These are phyloP conservation scores for Platismatia glauca DNA, from an alignment of 495 filamentous ascomycete genomes.

Conservation along the genomic window DNA sequence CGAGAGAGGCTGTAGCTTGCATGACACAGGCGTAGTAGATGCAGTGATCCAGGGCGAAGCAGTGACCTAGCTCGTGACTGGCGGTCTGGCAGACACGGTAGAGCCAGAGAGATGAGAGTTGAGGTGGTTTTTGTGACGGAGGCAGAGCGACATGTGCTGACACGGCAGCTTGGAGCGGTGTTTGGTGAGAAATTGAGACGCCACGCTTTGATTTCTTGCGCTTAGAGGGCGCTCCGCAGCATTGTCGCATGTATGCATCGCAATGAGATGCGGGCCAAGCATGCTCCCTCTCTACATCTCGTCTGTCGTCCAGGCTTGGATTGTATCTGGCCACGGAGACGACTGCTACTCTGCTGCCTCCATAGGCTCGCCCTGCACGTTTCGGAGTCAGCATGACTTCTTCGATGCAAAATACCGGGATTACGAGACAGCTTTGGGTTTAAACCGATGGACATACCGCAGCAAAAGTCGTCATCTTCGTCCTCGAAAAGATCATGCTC, in stretches of 20 bases:
- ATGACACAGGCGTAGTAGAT: constrained; percentile 62
- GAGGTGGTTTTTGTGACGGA: constrained; percentile 8
- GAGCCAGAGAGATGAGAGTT: constrained; percentile 43
- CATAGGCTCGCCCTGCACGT: constrained; percentile 43
- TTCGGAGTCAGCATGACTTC: not conserved
- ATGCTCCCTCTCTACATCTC: constrained; percentile 41
- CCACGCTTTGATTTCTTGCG: not conserved
- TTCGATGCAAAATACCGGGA: not conserved
- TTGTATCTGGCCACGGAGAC: constrained; percentile 54
- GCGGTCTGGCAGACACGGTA: constrained; percentile 48
- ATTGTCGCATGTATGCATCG: constrained; percentile 36
- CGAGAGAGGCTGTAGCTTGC: constrained; percentile 52
- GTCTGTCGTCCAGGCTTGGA: constrained; percentile 39
- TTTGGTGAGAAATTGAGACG: not conserved
- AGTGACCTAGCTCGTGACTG: constrained; percentile 58
- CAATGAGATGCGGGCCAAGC: constrained; percentile 60
- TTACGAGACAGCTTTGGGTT: not conserved
- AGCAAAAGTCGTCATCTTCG: constrained; percentile 58
- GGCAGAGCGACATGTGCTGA: constrained; percentile 17
- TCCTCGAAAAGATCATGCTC: constrained; percentile 59
- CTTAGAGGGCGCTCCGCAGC: not conserved
- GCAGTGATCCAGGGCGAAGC: constrained; percentile 57
- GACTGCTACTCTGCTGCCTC: constrained; percentile 50
- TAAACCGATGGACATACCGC: constrained; percentile 39
- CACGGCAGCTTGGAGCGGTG: constrained; percentile 18